Evolutionary conservation across 139 green algal species (phyloP), one percentile per base, ranked within the genome.

Genomic region (Nannochloris sp.): DNA sequence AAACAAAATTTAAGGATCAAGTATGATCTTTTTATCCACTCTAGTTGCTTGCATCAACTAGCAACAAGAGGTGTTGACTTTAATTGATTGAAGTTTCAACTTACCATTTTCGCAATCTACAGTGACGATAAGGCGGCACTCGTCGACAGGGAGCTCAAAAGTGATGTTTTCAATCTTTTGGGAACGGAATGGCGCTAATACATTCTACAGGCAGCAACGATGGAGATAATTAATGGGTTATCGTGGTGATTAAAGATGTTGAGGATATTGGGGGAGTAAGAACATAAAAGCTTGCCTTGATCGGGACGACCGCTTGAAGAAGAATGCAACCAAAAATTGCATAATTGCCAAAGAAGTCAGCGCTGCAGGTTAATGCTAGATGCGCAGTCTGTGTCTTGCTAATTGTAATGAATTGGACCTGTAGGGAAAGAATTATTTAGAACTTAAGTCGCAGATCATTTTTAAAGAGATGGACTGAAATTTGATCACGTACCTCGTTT

Each of bases 351-450:
- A 86, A 86, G 55, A 89, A 92, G 4, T 24, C 39, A 24, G 61
- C 73, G 24, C 71, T 53, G 47, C 82, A 83, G 3, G 71, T 84
- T 33, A 89, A 56, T 0, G 74, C 82, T 13, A 91, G 68, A 63
- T 84, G 86, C 19, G 84, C 86, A 9, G 83, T 87, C 4, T 70
- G 68, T 3, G 83, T 76, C 10, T 68, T 79, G 69, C 90, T 92
- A 37, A 92, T 86, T 60, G 47, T 66, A 2, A 82, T 66, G 65
- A 92, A 12, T 13, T 23, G 12, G 37, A 33, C 13, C 37, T 66
- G 33, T 19, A 13, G 36, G 23, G 42, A 44, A 24, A 25, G n/a
- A 12, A 36, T 9, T 9, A 19, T 45, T 12, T 9, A 12, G 9
- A 19, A 19, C 12, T 19, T 19, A 45, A 45, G 37, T 9, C 12